Evolutionary conservation across 352 stramenopile species (phyloP).

Genomic region (Thalassiosira tumida): DNA sequence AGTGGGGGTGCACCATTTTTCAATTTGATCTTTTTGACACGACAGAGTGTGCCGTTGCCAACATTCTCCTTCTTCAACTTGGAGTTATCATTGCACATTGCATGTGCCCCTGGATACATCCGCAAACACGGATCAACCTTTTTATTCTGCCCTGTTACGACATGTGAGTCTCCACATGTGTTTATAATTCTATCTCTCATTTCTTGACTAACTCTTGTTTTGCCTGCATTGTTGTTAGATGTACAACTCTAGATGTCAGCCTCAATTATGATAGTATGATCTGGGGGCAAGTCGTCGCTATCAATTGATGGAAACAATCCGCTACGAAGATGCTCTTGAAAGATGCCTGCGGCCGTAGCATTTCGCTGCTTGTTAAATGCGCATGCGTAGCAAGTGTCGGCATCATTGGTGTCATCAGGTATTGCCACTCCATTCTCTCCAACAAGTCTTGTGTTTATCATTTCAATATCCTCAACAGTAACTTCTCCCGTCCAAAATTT

Average conservation of each 20-base stretch:
- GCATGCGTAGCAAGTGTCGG: slow-evolving; percentile 29
- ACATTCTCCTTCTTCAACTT: slow-evolving; percentile 6
- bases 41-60: slow-evolving; percentile 25
- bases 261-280: slow-evolving; percentile 27
- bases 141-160: not conserved
- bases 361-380: slow-evolving; percentile 41
- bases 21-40: slow-evolving; percentile 24
- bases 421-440: slow-evolving; percentile 33
- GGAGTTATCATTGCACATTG: slow-evolving; percentile 16
- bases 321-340: not conserved
- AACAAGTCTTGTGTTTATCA: slow-evolving; percentile 43
- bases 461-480: slow-evolving; percentile 32
- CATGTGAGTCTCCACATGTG: slow-evolving; percentile 42
- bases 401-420: not conserved
- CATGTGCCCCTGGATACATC: slow-evolving; percentile 42
- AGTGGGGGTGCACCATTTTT: slow-evolving; percentile 14
- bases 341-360: slow-evolving; percentile 27
- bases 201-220: slow-evolving; percentile 14
- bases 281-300: not conserved
- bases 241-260: not conserved
- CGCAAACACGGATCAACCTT: slow-evolving; percentile 39
- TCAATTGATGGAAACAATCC: slow-evolving; percentile 20
- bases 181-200: slow-evolving; percentile 33
- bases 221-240: not conserved
- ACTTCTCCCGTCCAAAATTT: not conserved